Percentiles rank a stretch among this genome's conserved stretches.
Evolutionary conservation across 2,329 filamentous ascomycete genomes (phyloP).

Genomic region (Fusarium compactum): DNA sequence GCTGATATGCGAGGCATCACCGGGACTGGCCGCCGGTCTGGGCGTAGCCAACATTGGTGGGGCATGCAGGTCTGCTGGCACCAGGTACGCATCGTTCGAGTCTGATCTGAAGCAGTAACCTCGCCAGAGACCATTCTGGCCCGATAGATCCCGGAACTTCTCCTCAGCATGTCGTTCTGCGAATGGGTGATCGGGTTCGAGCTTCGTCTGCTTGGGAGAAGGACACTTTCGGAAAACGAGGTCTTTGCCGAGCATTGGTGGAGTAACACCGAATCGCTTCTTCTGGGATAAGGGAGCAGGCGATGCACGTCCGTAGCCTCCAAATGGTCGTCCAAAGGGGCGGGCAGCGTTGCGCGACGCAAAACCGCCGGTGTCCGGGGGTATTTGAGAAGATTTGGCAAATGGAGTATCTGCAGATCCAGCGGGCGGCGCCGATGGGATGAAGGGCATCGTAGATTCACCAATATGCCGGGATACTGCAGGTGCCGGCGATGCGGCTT

Average conservation of each 20-base stretch:
- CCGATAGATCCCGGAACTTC: constrained; percentile 67
- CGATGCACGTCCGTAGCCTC: constrained; percentile 47
- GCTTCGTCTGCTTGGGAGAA: constrained; percentile 86
- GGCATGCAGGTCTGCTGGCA: constrained; percentile 58
- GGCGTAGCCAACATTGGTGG: constrained; percentile 66
- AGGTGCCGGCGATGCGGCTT: constrained; percentile 35
- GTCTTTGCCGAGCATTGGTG: constrained; percentile 89
- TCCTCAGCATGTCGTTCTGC: constrained; percentile 61
- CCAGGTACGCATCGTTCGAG: constrained; percentile 54
- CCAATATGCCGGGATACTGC: constrained; percentile 40
- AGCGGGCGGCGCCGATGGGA: constrained; percentile 37
- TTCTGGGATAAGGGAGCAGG: constrained; percentile 55
- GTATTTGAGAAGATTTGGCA: constrained; percentile 51
- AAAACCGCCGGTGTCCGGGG: constrained; percentile 57
- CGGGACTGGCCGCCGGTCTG: constrained; percentile 55
- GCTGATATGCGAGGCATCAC: constrained; percentile 57
- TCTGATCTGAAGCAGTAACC: constrained; percentile 71
- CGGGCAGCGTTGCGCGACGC: constrained; percentile 45
- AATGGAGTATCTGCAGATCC: constrained; percentile 40
- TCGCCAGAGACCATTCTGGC: constrained; percentile 78
- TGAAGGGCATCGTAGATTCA: constrained; percentile 45
- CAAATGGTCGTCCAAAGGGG: constrained; percentile 57
- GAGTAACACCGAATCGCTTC: constrained; percentile 69
- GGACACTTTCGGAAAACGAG: constrained; percentile 83
- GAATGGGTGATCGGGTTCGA: constrained; percentile 80